Evolutionary conservation across 306 rosid genomes (phyloP).

Genomic region (Dryas drummondii): DNA sequence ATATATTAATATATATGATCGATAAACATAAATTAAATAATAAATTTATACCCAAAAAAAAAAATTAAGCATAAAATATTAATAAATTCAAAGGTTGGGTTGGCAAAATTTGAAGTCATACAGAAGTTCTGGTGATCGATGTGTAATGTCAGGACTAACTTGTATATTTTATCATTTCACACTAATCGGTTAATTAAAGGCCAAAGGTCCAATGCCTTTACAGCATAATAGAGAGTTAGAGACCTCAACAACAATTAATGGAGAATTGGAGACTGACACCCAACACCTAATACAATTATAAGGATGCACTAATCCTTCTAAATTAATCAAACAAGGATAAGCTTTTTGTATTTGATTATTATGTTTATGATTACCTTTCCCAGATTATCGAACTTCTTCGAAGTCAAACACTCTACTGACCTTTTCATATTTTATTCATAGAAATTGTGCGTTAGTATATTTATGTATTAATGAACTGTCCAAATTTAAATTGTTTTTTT

Average conservation of each 20-base stretch:
- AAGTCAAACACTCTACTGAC: constrained; percentile 3
- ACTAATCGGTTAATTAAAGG: not conserved
- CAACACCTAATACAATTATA: not conserved
- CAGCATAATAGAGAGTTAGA: not conserved
- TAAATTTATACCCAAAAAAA: not conserved
- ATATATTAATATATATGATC: not conserved
- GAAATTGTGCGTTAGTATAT: not conserved
- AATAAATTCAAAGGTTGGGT: not conserved
- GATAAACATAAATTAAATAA: not conserved
- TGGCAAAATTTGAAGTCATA: not conserved
- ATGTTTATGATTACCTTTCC: not conserved
- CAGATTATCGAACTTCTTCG: not conserved
- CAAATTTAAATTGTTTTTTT: not conserved
- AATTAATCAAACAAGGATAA: not conserved
- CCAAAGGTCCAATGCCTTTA: not conserved
- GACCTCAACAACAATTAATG: constrained; percentile 5
- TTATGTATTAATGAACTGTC: not conserved
- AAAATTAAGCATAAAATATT: too few relatives aligned
- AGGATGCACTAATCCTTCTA: not conserved
- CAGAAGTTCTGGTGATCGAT: not conserved
- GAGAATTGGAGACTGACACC: not conserved
- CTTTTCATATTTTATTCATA: not conserved
- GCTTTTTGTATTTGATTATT: not conserved
- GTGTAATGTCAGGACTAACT: not conserved
- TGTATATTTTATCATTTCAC: not conserved